Percentiles rank a stretch among this genome's conserved stretches.
phyloP scores from a whole-genome alignment of 331 rosid genomes.

The Quercus tomentella region DNA sequence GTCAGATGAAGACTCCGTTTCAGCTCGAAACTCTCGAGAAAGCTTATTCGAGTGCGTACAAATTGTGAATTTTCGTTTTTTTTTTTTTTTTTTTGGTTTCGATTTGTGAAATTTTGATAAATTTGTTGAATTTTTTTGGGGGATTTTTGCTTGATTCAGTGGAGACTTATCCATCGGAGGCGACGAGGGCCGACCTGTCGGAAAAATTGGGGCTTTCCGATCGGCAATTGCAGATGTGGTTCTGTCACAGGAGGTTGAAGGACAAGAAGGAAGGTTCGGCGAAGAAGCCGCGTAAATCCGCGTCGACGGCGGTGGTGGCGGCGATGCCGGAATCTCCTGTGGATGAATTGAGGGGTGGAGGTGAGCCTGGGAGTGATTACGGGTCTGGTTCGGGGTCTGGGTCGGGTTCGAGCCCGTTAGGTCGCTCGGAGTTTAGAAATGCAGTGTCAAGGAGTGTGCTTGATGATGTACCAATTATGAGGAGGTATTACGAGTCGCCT shows the following conservation, averaged over 20 bases:
- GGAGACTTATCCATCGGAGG: slow-evolving; percentile 91
- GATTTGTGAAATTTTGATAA: slow-evolving; percentile 1
- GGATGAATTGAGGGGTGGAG: slow-evolving; percentile 51
- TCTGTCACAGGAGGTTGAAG: slow-evolving; percentile 95
- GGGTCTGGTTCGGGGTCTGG: slow-evolving; percentile 98
- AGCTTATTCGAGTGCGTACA: slow-evolving; percentile 77
- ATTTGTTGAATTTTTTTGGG: background rate
- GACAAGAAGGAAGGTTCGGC: slow-evolving; percentile 78
- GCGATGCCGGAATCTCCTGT: slow-evolving; percentile 61
- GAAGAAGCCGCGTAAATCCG: slow-evolving; percentile 43
- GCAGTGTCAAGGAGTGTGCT: slow-evolving; percentile 42
- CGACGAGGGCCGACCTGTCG: slow-evolving; percentile 69
- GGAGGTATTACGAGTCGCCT: slow-evolving; percentile 67
- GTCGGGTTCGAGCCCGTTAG: slow-evolving; percentile 76
- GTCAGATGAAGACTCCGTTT: slow-evolving; percentile 99
- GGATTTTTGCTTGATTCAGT: slow-evolving; percentile 35
- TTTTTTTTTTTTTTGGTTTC: background rate
- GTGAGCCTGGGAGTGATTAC: slow-evolving; percentile 68
- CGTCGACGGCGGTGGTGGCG: slow-evolving; percentile 13
- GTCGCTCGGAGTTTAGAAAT: slow-evolving; percentile 60
- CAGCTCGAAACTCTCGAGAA: slow-evolving; percentile 95
- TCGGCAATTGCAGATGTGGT: slow-evolving; percentile 99
- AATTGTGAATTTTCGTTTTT: background rate
- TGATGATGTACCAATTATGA: slow-evolving; percentile 34
- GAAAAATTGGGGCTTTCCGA: slow-evolving; percentile 87